These are phyloP conservation scores for Kokia cookei DNA, from an alignment of 441 rosid genomes.

Conservation along the genomic window DNA sequence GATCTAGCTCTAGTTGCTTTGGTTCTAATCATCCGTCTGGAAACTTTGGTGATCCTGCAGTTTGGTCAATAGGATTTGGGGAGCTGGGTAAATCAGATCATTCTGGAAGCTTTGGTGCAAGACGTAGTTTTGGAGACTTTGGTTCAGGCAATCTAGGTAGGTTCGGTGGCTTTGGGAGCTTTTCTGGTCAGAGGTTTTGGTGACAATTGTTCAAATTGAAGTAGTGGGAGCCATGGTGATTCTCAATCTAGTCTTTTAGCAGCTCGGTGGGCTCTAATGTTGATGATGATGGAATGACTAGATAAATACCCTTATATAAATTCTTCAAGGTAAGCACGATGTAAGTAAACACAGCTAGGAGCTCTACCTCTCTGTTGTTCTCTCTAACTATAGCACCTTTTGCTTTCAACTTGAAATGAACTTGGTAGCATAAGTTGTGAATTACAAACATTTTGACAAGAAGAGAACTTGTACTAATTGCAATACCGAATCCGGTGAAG, in stretches of 20 bases:
- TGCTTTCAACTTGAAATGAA: not conserved
- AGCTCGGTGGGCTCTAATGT: not conserved
- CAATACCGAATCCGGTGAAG: too few species aligned
- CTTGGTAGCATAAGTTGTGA: not conserved
- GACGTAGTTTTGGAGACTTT: constrained; percentile 28
- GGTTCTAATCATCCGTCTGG: constrained; percentile 23
- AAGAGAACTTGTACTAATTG: too few species aligned
- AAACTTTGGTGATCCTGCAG: constrained; percentile 25
- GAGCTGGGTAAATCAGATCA: constrained; percentile 32
- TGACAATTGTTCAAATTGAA: constrained; percentile 8
- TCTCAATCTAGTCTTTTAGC: not conserved
- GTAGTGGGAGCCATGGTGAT: not conserved
- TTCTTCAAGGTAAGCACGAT: not conserved
- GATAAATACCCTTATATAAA: not conserved
- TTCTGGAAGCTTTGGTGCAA: constrained; percentile 41
- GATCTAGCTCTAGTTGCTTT: constrained; percentile 27
- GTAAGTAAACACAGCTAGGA: not conserved
- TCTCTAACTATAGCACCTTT: not conserved
- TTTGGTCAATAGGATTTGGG: constrained; percentile 17
- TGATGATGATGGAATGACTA: not conserved
- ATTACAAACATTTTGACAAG: not conserved
- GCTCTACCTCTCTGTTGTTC: not conserved
- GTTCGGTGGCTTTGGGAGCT: constrained; percentile 34
- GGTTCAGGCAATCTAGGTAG: constrained; percentile 13
- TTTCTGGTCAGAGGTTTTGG: constrained; percentile 28